These are phyloP conservation scores for Angomonas ambiguus DNA, from an alignment of 208 protist species.

Conservation along the genomic window DNA sequence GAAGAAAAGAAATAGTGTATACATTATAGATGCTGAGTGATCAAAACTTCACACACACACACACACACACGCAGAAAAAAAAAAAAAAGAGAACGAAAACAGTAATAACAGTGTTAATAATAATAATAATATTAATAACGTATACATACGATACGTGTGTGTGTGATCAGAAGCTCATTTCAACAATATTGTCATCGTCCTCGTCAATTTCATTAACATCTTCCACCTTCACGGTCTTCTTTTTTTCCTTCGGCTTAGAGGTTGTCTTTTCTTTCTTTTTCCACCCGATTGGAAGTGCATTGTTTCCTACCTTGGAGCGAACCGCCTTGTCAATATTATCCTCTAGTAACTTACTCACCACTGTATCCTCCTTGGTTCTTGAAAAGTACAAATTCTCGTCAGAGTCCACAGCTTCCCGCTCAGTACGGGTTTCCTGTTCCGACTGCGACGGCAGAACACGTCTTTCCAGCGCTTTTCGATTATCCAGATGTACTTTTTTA, in stretches of 20 bases:
- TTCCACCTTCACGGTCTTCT: neutral
- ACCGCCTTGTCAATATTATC: neutral
- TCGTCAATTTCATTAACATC: neutral
- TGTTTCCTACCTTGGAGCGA: neutral
- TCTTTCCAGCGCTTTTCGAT: constrained; percentile 7
- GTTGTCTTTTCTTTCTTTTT: neutral
- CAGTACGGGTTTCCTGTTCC: too few species aligned
- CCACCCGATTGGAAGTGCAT: neutral
- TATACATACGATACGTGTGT: too few species aligned
- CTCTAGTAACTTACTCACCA: neutral
- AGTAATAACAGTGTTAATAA: neutral
- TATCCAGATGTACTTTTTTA: constrained; percentile 47
- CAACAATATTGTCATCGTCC: neutral
- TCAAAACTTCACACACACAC: constrained; percentile 1
- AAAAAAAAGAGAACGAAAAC: neutral
- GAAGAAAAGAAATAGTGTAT: neutral
- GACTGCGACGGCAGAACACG: neutral
- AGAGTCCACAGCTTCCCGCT: too few species aligned
- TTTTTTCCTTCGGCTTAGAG: neutral
- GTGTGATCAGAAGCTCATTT: neutral
- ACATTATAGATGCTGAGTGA: neutral
- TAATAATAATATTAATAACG: neutral
- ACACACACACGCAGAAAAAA: constrained; percentile 2
- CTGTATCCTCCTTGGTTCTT: neutral
- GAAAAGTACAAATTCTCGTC: neutral